These are phyloP conservation scores for Boletus sp. DNA, from an alignment of 768 basidiomycete genomes.

Conservation along the genomic window DNA sequence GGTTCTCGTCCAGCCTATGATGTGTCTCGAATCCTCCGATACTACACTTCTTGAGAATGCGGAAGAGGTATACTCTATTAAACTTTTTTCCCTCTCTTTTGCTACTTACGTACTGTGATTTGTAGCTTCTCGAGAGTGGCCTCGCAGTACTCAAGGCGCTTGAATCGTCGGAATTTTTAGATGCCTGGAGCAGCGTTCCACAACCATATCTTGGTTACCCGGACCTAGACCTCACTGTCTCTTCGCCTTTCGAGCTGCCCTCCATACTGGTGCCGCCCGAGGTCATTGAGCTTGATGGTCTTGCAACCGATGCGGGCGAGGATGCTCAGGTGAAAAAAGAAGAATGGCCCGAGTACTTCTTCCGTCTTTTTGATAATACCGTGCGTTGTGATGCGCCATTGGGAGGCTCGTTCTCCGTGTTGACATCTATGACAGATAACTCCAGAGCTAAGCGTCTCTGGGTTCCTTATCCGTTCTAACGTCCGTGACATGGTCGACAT, in stretches of 20 bases:
- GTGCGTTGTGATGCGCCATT: conserved; percentile 29
- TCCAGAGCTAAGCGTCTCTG: conserved; percentile 69
- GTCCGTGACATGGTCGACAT: conserved; percentile 79
- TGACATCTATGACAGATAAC: conserved; percentile 51
- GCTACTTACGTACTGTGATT: neutral
- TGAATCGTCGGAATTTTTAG: conserved; percentile 57
- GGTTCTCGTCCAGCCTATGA: conserved; percentile 62
- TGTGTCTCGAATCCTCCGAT: conserved; percentile 45
- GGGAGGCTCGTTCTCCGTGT: neutral
- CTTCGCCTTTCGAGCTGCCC: conserved; percentile 64
- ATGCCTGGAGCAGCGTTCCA: conserved; percentile 52
- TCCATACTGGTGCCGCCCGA: conserved; percentile 85
- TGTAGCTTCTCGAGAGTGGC: conserved; percentile 72
- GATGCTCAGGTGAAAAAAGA: conserved; percentile 74
- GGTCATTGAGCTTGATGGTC: conserved; percentile 72
- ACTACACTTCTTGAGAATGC: conserved; percentile 44
- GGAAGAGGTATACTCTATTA: conserved; percentile 50
- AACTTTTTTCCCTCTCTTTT: neutral
- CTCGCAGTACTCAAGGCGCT: conserved; percentile 59
- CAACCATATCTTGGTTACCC: conserved; percentile 60
- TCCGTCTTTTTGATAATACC: conserved; percentile 62
- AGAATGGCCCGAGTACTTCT: conserved; percentile 74
- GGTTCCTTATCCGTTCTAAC: conserved; percentile 74
- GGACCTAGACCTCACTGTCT: conserved; percentile 36
- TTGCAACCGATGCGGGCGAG: conserved; percentile 66